These are phyloP conservation scores for Xylogone sp. DNA, from an alignment of 2,329 filamentous ascomycete species.

Conservation along the genomic window DNA sequence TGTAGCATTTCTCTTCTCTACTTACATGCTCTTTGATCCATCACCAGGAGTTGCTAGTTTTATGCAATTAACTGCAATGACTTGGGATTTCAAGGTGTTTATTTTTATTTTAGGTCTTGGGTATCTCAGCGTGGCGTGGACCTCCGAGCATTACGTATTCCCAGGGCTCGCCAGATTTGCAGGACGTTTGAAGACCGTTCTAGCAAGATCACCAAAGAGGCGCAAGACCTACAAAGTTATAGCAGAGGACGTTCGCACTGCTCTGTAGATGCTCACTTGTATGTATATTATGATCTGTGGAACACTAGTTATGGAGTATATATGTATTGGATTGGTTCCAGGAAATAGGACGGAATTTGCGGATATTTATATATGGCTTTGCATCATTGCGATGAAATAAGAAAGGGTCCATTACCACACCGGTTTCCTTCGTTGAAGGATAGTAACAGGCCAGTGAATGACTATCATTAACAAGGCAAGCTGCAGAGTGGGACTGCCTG, in stretches of 20 bases:
- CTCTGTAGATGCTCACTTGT: slow-evolving; percentile 5
- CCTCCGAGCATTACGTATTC: slow-evolving; percentile 69
- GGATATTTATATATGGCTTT: no score
- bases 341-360: no score
- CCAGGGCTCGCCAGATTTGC: slow-evolving; percentile 63
- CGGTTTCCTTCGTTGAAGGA: no score
- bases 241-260: slow-evolving; percentile 55
- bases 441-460: no score
- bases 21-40: slow-evolving; percentile 79
- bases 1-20: slow-evolving; percentile 60
- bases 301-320: not conserved
- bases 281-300: not conserved
- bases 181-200: slow-evolving; percentile 54
- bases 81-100: slow-evolving; percentile 66
- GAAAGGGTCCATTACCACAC: no score
- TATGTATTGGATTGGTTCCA: slow-evolving; percentile 10
- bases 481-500: no score
- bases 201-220: slow-evolving; percentile 64
- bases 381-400: no score
- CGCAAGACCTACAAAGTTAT: slow-evolving; percentile 88
- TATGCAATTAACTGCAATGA: slow-evolving; percentile 85
- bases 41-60: slow-evolving; percentile 62
- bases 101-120: slow-evolving; percentile 65
- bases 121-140: slow-evolving; percentile 67
- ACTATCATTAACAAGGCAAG: no score